phyloP scores from a whole-genome alignment of 2,329 filamentous ascomycete species.

The Phyllosticta ampelicida region DNA sequence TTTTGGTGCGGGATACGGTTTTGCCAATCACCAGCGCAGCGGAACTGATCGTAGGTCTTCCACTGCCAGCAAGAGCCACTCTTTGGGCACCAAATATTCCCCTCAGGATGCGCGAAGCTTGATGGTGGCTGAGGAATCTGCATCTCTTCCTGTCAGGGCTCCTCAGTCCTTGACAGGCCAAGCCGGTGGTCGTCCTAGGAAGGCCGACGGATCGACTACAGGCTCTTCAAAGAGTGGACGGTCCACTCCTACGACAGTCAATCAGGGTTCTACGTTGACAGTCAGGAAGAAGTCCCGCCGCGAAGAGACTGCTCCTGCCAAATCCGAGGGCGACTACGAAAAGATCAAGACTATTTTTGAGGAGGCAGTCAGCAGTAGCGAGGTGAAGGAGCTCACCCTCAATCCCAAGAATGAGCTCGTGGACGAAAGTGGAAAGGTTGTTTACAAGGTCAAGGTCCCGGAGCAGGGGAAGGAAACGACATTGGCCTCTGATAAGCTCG shows the following conservation, averaged over 20 bases:
- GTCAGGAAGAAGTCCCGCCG: background rate
- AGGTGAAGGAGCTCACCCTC: background rate
- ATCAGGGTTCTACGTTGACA: background rate
- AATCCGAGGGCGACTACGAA: background rate
- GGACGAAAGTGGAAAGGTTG: background rate
- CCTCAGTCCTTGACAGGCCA: background rate
- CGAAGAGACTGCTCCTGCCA: background rate
- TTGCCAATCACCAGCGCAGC: background rate
- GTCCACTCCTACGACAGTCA: background rate
- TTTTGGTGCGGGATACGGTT: background rate
- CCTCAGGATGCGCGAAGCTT: constrained; percentile 3
- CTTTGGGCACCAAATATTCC: constrained; percentile 3
- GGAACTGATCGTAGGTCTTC: background rate
- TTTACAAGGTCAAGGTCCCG: background rate
- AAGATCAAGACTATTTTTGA: background rate
- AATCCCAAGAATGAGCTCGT: background rate
- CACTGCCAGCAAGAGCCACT: background rate
- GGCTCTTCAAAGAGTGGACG: background rate
- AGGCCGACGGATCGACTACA: background rate
- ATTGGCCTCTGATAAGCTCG: background rate
- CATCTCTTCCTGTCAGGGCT: background rate
- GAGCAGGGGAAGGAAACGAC: background rate
- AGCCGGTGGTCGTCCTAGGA: background rate
- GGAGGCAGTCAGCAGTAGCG: background rate
- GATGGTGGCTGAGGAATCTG: background rate